Conservation (phyloP, 352 stramenopile genomes). For the Plasmopara viticola region DNA sequence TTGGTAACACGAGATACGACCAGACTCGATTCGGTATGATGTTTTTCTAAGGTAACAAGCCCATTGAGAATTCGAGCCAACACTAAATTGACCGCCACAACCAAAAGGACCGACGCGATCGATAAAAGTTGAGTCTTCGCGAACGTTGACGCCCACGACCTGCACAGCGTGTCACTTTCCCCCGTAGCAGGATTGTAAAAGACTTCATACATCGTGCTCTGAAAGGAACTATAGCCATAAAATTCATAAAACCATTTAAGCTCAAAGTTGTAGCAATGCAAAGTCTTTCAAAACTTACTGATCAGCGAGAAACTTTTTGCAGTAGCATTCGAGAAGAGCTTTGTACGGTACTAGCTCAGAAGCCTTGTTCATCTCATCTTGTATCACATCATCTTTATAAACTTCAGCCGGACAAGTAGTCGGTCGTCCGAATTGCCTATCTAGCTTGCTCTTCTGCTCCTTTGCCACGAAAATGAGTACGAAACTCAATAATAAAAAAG, state of each 20-base stretch:
- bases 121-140: slow-evolving; percentile 62
- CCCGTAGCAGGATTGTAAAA: slow-evolving; percentile 42
- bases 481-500: slow-evolving; percentile 69
- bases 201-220: slow-evolving; percentile 47
- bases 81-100: slow-evolving; percentile 64
- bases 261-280: not conserved
- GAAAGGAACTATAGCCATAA: slow-evolving; percentile 35
- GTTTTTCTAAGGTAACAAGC: slow-evolving; percentile 68
- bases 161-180: slow-evolving; percentile 35
- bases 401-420: slow-evolving; percentile 54
- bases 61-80: slow-evolving; percentile 59
- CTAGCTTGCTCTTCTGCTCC: slow-evolving; percentile 62
- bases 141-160: slow-evolving; percentile 64
- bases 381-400: slow-evolving; percentile 54
- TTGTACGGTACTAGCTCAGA: slow-evolving; percentile 58
- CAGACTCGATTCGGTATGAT: slow-evolving; percentile 68
- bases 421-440: slow-evolving; percentile 57
- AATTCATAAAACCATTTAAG: not conserved
- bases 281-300: slow-evolving; percentile 24
- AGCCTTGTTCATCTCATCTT: slow-evolving; percentile 58
- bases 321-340: slow-evolving; percentile 75
- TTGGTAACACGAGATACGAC: slow-evolving; percentile 72
- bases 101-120: slow-evolving; percentile 55
- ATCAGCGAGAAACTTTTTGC: slow-evolving; percentile 44
- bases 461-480: slow-evolving; percentile 70